Evolutionary conservation across 2,329 filamentous ascomycete genomes (phyloP), one percentile per base, ranked within the genome.

Genomic region (Paraphaeosphaeria sporulosa): DNA sequence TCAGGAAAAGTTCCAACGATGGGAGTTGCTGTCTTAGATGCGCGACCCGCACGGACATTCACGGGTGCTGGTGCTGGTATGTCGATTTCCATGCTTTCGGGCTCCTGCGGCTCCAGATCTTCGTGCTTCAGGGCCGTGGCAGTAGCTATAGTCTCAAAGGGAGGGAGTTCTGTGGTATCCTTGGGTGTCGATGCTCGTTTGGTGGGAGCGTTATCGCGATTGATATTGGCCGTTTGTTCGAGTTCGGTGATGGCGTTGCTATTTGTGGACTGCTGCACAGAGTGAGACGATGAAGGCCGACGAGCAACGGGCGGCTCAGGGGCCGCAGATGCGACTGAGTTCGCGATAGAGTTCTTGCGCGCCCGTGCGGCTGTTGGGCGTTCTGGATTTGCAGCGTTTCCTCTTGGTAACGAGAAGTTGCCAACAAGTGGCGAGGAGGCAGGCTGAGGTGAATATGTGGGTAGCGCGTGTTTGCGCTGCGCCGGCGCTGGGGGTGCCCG

Each of bases 341-440:
- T 77, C 6, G 76, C 67, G 4, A 67, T 76, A 17, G 91, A 92
- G 71, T 90, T 94, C 73, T 93, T 92, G 71, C 93, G 88, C 40
- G 88, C 87, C 66, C 92, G 87, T 6, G 90, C 88, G 5, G 89
- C 89, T 53, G 86, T 83, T 13, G 91, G 89, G 46, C 90, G 86
- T 59, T 87, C 67, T 75, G 81, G 55, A 27, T 65, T 64, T 42
- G 64, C 67, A 55, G 76, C 78, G 65, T 79, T 69, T 7, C 83
- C 81, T 67, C 93, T 91, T 27, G 87, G 85, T 43, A 78, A 68
- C 58, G 79, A 78, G 60, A 92, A 86, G n/a, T 85, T 86, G 51
- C 87, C 85, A 50, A 91, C 83, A 49, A 93, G 84, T 19, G 92
- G 92, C 1, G 93, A 94, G 1, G 92, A 90, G n/a, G 88, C 86